phyloP scores from a whole-genome alignment of 2,329 filamentous ascomycete genomes.

The Verticillium albo-atrum region DNA sequence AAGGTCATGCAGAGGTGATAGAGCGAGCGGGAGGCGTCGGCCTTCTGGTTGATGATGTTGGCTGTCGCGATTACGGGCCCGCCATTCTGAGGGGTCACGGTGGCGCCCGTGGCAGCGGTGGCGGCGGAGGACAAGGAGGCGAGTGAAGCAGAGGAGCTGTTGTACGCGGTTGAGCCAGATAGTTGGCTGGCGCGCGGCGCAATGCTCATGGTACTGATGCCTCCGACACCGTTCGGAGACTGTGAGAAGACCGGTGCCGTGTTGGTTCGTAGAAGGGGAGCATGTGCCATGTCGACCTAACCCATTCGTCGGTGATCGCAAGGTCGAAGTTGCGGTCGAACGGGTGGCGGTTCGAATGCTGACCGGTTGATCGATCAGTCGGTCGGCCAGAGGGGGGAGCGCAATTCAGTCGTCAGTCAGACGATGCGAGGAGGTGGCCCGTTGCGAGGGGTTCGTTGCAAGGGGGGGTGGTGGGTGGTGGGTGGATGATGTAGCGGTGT shows the following conservation, averaged over 20 bases:
- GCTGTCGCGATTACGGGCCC: slow-evolving; percentile 71
- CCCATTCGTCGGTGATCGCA: slow-evolving; percentile 31
- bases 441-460: background rate
- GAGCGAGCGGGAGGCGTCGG: slow-evolving; percentile 84
- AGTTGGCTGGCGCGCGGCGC: slow-evolving; percentile 56
- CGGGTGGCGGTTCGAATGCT: background rate
- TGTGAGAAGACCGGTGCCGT: slow-evolving; percentile 51
- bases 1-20: slow-evolving; percentile 93
- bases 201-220: slow-evolving; percentile 45
- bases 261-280: slow-evolving; percentile 54
- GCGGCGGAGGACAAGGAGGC: slow-evolving; percentile 40
- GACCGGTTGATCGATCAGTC: background rate
- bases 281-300: slow-evolving; percentile 52
- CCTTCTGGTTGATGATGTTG: slow-evolving; percentile 97
- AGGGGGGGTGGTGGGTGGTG: background rate
- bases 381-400: background rate
- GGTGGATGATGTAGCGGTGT: background rate
- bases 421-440: background rate
- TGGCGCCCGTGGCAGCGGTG: slow-evolving; percentile 26
- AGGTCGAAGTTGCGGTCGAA: background rate
- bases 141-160: slow-evolving; percentile 48
- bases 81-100: slow-evolving; percentile 35
- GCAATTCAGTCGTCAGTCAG: background rate
- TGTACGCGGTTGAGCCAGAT: slow-evolving; percentile 55
- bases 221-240: slow-evolving; percentile 40